Conservation (phyloP, 2,329 filamentous ascomycete genomes). For the Nigrospora oryzae region DNA sequence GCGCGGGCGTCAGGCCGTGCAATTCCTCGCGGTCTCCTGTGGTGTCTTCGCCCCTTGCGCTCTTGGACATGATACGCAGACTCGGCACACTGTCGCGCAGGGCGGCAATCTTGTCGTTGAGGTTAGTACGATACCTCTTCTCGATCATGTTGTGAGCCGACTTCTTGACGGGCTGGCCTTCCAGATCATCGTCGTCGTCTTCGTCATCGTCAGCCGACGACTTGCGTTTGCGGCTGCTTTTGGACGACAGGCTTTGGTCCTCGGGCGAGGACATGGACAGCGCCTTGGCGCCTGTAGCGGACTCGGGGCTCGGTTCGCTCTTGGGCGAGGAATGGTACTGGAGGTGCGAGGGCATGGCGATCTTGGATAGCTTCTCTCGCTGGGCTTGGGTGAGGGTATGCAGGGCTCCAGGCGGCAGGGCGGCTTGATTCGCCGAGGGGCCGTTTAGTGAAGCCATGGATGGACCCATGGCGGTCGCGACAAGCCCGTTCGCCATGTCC, state of each 20-base stretch:
- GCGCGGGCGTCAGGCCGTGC: conserved; percentile 75
- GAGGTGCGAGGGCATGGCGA: conserved; percentile 56
- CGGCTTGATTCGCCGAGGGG: neutral
- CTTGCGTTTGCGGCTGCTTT: conserved; percentile 58
- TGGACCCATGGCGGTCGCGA: neutral
- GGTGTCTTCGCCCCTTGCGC: conserved; percentile 56
- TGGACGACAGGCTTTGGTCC: conserved; percentile 32
- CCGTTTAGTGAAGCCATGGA: neutral
- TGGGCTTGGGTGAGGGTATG: conserved; percentile 46
- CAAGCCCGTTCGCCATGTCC: neutral
- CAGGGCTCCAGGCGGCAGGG: conserved; percentile 17
- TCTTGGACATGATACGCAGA: conserved; percentile 75
- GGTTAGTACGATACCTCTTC: conserved; percentile 89
- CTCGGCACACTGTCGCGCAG: conserved; percentile 87
- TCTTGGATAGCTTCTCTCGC: conserved; percentile 52
- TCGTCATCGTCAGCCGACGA: conserved; percentile 49
- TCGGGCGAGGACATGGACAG: conserved; percentile 53
- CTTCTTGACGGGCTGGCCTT: conserved; percentile 64
- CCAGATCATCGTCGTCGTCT: conserved; percentile 52
- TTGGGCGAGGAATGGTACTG: conserved; percentile 48
- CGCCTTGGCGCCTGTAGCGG: conserved; percentile 38
- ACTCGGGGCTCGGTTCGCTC: conserved; percentile 51
- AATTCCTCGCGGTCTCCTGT: conserved; percentile 71
- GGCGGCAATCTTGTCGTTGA: conserved; percentile 95
- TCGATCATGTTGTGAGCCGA: conserved; percentile 98